Percentiles rank a stretch among this genome's conserved stretches.
phyloP scores from a whole-genome alignment of 2,329 filamentous ascomycete genomes.

The Neonectria magnoliae region DNA sequence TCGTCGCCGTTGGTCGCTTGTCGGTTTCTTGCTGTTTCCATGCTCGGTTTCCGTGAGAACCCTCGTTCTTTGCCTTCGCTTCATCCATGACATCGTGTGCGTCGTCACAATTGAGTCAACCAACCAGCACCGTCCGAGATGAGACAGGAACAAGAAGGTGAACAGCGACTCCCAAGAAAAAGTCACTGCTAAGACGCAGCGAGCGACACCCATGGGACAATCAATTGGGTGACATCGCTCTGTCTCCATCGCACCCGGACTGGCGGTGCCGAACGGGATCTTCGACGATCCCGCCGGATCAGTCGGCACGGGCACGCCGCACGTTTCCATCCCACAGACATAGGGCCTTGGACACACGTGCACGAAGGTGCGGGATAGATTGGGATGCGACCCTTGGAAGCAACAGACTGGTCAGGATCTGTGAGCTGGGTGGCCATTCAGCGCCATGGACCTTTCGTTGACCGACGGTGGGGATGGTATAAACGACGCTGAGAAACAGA shows the following conservation, averaged over 20 bases:
- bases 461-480: constrained; percentile 27
- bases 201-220: neutral
- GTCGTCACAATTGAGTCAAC: neutral
- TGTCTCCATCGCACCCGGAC: neutral
- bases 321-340: neutral
- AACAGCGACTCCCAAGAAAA: neutral
- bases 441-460: constrained; percentile 13
- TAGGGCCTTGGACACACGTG: constrained; percentile 29
- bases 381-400: constrained; percentile 14
- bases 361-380: constrained; percentile 15
- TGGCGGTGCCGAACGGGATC: neutral
- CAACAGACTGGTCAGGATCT: neutral
- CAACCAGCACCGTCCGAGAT: neutral
- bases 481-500: constrained; percentile 20
- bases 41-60: constrained; percentile 11
- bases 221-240: neutral
- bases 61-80: constrained; percentile 4
- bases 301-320: constrained; percentile 31
- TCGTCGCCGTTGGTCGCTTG: neutral
- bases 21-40: neutral
- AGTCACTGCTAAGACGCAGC: neutral
- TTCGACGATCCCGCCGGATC: constrained; percentile 26
- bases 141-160: neutral
- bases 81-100: constrained; percentile 17
- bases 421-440: neutral